Conservation (phyloP, 2,329 filamentous ascomycete genomes). For the Neonectria punicea region DNA sequence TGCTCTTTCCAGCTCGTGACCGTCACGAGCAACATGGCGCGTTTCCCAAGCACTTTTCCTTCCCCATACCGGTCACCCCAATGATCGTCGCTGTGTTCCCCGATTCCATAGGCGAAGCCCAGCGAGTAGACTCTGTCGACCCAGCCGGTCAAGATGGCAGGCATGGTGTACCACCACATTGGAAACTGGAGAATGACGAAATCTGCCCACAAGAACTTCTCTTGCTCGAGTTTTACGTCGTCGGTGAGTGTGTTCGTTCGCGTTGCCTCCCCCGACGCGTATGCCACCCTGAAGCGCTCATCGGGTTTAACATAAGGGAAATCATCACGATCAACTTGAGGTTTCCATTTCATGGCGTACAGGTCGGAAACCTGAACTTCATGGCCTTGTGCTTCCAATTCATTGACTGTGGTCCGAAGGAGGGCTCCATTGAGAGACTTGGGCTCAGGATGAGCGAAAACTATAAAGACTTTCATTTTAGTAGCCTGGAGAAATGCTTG, state of each 20-base stretch:
- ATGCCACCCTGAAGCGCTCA: slow-evolving; percentile 13
- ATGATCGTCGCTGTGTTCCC: slow-evolving; percentile 15
- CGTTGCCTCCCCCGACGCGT: slow-evolving; percentile 16
- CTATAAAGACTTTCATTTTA: slow-evolving; percentile 13
- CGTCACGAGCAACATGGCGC: slow-evolving; percentile 21
- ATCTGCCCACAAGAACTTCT: slow-evolving; percentile 30
- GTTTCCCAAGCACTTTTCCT: slow-evolving; percentile 11
- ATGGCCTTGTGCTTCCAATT: slow-evolving; percentile 26
- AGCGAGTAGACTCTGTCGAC: slow-evolving; percentile 22
- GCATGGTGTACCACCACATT: slow-evolving; percentile 29
- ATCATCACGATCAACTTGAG: slow-evolving; percentile 18
- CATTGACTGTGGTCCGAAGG: slow-evolving; percentile 13
- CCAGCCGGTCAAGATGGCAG: slow-evolving; percentile 29
- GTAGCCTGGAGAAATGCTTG: background rate
- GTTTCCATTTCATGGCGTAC: slow-evolving; percentile 32
- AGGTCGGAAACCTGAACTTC: slow-evolving; percentile 25
- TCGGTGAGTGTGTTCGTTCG: slow-evolving; percentile 19
- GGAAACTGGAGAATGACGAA: slow-evolving; percentile 27
- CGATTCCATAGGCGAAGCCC: slow-evolving; percentile 25
- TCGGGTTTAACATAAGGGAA: slow-evolving; percentile 10
- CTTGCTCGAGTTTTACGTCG: slow-evolving; percentile 24
- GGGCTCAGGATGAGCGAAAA: slow-evolving; percentile 29
- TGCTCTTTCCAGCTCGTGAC: slow-evolving; percentile 8
- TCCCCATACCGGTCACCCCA: slow-evolving; percentile 32
- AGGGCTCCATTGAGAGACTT: slow-evolving; percentile 23